A percentile compares a stretch with the other conserved stretches of the same genome.
These are phyloP conservation scores for Amoebophrya sp. DNA, from an alignment of 169 alveolate species.

Conservation along the genomic window DNA sequence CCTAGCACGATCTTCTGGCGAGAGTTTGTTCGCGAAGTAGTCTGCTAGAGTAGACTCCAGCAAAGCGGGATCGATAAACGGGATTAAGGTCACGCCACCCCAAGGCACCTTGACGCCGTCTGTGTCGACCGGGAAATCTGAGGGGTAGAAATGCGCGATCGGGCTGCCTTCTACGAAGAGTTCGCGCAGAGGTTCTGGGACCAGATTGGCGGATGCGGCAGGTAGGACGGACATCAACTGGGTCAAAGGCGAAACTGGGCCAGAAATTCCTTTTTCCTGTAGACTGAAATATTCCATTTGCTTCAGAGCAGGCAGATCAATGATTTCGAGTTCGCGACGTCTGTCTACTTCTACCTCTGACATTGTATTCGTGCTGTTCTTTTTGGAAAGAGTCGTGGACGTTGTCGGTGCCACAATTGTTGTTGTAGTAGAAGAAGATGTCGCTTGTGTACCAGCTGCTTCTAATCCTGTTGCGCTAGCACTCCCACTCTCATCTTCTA, in stretches of 20 bases:
- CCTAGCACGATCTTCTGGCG: not conserved
- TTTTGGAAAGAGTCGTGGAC: too few relatives aligned
- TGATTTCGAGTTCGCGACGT: not conserved
- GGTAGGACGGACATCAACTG: not conserved
- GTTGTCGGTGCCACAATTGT: too few relatives aligned
- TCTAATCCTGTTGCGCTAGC: not conserved
- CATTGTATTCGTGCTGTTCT: too few relatives aligned
- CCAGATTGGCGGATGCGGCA: not conserved
- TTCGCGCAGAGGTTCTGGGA: not conserved
- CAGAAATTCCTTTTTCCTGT: not conserved
- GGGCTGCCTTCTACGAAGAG: not conserved
- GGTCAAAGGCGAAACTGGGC: not conserved
- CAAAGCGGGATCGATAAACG: not conserved
- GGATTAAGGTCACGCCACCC: constrained; percentile 61
- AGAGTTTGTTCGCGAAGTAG: not conserved
- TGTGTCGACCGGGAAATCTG: constrained; percentile 57
- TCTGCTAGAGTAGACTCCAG: not conserved
- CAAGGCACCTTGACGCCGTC: constrained; percentile 62
- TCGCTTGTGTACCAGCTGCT: not conserved
- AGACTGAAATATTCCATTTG: not conserved
- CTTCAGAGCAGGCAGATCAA: not conserved
- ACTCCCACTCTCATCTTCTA: not conserved
- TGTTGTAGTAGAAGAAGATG: too few relatives aligned
- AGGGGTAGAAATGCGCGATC: constrained; percentile 33
- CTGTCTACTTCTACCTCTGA: not conserved